A percentile compares a stretch with the other conserved stretches of the same genome.
These are phyloP conservation scores for Mixia osmundae DNA, from an alignment of 1,284 basidiomycete species.

Conservation along the genomic window DNA sequence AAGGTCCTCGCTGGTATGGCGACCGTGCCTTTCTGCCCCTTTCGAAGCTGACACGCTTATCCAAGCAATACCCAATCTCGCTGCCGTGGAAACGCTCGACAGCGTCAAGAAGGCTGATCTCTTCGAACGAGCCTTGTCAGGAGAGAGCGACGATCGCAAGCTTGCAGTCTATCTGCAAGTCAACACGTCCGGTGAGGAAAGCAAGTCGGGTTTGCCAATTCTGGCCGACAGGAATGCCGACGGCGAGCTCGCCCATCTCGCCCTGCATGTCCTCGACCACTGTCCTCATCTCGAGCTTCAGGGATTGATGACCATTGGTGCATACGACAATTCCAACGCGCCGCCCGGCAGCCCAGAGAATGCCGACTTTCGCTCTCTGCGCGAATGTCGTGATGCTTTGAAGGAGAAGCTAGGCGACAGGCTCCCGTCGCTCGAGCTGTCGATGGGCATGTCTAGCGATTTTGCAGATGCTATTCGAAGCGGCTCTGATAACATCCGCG, in stretches of 20 bases:
- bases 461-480: constrained; percentile 63
- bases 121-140: constrained; percentile 48
- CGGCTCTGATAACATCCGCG: constrained; percentile 68
- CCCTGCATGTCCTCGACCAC: constrained; percentile 39
- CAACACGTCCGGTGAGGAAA: constrained; percentile 78
- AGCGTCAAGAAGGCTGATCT: constrained; percentile 59
- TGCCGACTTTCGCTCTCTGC: constrained; percentile 54
- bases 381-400: constrained; percentile 37
- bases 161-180: constrained; percentile 70
- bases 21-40: background rate
- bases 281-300: constrained; percentile 54
- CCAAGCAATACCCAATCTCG: constrained; percentile 65
- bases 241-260: constrained; percentile 40
- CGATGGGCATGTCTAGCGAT: constrained; percentile 97
- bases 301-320: constrained; percentile 93
- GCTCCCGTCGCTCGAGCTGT: constrained; percentile 46
- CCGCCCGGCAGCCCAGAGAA: constrained; percentile 37
- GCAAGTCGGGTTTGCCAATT: constrained; percentile 55
- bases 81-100: constrained; percentile 72
- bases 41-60: constrained; percentile 6
- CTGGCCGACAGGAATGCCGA: constrained; percentile 12
- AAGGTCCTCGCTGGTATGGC: constrained; percentile 60
- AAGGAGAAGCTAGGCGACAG: constrained; percentile 20
- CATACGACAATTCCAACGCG: constrained; percentile 41
- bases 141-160: constrained; percentile 20